phyloP scores from a whole-genome alignment of 495 filamentous ascomycete genomes.

The Neurospora sp. region DNA sequence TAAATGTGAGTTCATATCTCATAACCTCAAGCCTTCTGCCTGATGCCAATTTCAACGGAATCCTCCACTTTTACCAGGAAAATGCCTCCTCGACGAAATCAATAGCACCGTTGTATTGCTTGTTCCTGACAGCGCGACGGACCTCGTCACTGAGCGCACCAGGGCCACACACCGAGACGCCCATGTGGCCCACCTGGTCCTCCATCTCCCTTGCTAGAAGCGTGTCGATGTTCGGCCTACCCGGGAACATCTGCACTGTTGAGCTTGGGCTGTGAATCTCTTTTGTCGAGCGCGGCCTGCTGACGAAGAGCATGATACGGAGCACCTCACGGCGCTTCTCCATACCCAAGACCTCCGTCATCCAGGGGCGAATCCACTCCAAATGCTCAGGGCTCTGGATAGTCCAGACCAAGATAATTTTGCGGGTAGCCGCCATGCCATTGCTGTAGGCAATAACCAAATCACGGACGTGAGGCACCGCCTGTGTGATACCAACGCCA shows the following conservation, averaged over 20 bases:
- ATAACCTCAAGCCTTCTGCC: neutral
- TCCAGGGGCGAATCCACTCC: conserved; percentile 89
- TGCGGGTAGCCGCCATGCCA: conserved; percentile 63
- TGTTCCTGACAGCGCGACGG: conserved; percentile 54
- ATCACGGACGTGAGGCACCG: conserved; percentile 66
- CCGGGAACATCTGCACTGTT: conserved; percentile 80
- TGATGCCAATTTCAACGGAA: neutral
- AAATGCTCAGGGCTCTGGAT: conserved; percentile 82
- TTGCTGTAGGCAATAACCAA: conserved; percentile 60
- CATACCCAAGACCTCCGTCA: conserved; percentile 86
- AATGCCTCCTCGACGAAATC: conserved; percentile 96
- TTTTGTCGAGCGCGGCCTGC: conserved; percentile 64
- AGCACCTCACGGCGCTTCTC: conserved; percentile 73
- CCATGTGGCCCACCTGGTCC: conserved; percentile 67
- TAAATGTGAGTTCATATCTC: neutral
- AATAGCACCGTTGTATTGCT: conserved; percentile 54
- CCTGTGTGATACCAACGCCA: conserved; percentile 83
- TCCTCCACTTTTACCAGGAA: conserved; percentile 53
- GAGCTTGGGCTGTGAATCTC: conserved; percentile 75
- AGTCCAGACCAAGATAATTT: conserved; percentile 80
- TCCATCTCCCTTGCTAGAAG: conserved; percentile 73
- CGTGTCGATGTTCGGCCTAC: conserved; percentile 50
- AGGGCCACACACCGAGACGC: conserved; percentile 81
- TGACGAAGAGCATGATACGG: conserved; percentile 80
- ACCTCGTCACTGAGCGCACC: conserved; percentile 88